Conservation (phyloP, 164 flowering plant genomes). For the Echeveria elegans region DNA sequence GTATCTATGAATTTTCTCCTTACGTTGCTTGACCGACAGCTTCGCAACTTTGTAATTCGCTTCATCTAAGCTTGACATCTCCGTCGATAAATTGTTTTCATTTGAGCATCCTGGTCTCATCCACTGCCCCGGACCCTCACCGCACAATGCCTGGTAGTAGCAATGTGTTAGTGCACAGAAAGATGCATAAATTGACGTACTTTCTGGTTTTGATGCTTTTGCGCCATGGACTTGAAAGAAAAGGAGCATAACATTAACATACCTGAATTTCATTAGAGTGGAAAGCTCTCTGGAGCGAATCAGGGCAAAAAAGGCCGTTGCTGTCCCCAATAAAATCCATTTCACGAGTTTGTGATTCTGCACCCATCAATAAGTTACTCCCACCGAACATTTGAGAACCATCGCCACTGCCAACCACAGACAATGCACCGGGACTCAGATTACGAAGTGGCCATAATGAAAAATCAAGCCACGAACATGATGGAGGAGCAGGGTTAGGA, state of each 20-base stretch:
- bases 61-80: conserved; percentile 59
- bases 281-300: conserved; percentile 32
- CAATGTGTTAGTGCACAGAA: no score
- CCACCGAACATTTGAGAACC: conserved; percentile 19
- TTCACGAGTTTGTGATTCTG: conserved; percentile 50
- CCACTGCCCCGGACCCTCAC: conserved; percentile 38
- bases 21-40: conserved; percentile 73
- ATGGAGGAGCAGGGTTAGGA: conserved; percentile 28
- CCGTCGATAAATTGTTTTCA: conserved; percentile 33
- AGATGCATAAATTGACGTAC: background rate
- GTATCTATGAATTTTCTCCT: conserved; percentile 86
- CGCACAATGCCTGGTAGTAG: conserved; percentile 32
- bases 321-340: conserved; percentile 60
- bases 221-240: background rate
- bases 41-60: conserved; percentile 61
- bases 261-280: conserved; percentile 52
- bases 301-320: conserved; percentile 45
- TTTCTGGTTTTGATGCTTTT: background rate
- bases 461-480: conserved; percentile 40
- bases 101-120: conserved; percentile 32
- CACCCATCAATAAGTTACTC: conserved; percentile 22
- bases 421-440: conserved; percentile 17
- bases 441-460: conserved; percentile 26
- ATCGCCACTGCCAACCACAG: conserved; percentile 28
- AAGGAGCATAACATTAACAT: background rate